Conservation (phyloP, 768 basidiomycete species). For the Russula virescens region DNA sequence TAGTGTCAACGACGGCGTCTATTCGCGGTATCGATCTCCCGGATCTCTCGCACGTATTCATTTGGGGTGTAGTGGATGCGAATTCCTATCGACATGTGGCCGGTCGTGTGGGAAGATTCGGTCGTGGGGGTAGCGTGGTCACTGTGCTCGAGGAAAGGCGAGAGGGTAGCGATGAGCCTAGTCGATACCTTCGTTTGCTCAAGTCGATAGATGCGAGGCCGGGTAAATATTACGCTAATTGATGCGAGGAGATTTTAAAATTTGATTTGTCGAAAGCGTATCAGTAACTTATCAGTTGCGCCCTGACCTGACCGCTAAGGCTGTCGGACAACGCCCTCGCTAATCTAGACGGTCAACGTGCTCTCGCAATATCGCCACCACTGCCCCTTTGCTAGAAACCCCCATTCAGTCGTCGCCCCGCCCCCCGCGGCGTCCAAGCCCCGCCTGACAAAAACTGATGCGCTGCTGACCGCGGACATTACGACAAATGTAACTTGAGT, state of each 20-base stretch:
- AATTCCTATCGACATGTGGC: conserved; percentile 66
- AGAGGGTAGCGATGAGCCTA: conserved; percentile 33
- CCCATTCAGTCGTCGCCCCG: not conserved
- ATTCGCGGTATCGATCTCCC: conserved; percentile 71
- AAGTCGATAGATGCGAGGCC: conserved; percentile 2
- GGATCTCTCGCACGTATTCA: conserved; percentile 66
- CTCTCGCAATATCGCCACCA: too few relatives aligned
- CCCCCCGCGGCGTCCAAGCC: conserved; percentile 16
- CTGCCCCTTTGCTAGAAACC: too few relatives aligned
- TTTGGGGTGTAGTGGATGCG: conserved; percentile 56
- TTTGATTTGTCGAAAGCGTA: not conserved
- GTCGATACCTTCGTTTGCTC: conserved; percentile 3
- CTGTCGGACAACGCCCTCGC: not conserved
- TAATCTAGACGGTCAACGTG: not conserved
- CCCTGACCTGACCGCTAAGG: not conserved
- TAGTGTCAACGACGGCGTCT: conserved; percentile 65
- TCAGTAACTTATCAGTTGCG: not conserved
- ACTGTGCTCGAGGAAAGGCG: conserved; percentile 44
- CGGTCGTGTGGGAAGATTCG: conserved; percentile 73
- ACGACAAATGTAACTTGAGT: not conserved
- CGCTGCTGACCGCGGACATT: conserved; percentile 2
- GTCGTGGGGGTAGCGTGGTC: conserved; percentile 59
- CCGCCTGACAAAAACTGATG: not conserved
- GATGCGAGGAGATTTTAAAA: not conserved
- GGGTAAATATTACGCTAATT: not conserved